Percentiles rank a stretch among this genome's conserved stretches.
Evolutionary conservation across 2,329 filamentous ascomycete species (phyloP).

Genomic region (Fusarium penzigii): DNA sequence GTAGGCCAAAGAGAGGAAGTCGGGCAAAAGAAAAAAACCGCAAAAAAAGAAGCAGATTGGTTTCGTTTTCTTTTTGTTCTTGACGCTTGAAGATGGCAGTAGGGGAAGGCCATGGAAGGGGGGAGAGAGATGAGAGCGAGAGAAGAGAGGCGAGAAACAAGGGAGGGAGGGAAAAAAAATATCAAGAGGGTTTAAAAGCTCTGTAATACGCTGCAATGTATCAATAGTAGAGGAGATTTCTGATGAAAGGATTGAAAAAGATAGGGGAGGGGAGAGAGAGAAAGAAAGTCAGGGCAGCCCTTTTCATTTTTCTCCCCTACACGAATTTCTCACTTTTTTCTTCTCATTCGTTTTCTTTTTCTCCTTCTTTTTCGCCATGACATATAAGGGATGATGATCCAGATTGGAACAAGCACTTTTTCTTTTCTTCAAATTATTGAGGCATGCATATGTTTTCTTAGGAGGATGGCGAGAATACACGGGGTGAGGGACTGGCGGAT

Average conservation of each 20-base stretch:
- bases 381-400: conserved; percentile 28
- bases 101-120: no score
- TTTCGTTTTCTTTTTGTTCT: not conserved
- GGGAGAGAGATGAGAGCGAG: no score
- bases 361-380: conserved; percentile 18
- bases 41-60: conserved; percentile 5
- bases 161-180: conserved; percentile 4
- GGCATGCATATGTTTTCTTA: no score
- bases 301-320: no score
- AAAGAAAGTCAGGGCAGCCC: not conserved
- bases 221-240: conserved; percentile 11
- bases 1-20: conserved; percentile 8
- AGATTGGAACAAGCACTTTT: conserved; percentile 29
- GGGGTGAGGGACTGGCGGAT: no score
- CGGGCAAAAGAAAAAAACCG: conserved; percentile 16
- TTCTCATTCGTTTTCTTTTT: not conserved
- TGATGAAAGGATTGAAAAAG: conserved; percentile 13
- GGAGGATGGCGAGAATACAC: no score
- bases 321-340: no score
- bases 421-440: no score
- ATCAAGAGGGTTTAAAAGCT: conserved; percentile 10
- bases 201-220: conserved; percentile 31
- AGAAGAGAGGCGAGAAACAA: not conserved
- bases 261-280: conserved; percentile 3
- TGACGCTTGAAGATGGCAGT: not conserved